These are phyloP conservation scores for Petunia hybrid DNA, from an alignment of 305 asterid genomes.

Conservation along the genomic window DNA sequence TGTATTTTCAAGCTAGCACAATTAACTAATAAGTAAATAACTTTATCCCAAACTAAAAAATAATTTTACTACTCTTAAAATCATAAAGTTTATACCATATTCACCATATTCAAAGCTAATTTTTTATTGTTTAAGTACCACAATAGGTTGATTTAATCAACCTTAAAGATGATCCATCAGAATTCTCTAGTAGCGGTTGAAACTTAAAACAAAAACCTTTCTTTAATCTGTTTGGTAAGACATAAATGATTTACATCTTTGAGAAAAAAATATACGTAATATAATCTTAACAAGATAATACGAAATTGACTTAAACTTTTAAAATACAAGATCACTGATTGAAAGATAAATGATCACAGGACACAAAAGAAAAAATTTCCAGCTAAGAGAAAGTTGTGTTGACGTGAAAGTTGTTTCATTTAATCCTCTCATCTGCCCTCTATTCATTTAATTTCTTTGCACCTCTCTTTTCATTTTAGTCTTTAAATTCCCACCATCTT, in stretches of 20 bases:
- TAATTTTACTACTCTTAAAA: background rate
- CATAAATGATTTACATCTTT: too few relatives aligned
- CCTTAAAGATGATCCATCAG: background rate
- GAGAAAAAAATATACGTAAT: background rate
- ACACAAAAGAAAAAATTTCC: conserved; percentile 37
- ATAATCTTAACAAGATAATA: background rate
- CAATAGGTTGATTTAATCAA: background rate
- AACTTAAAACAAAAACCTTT: conserved; percentile 8
- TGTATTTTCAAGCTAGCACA: background rate
- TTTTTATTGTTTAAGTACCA: background rate
- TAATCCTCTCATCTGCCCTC: conserved; percentile 66
- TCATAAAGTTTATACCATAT: background rate
- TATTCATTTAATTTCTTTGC: conserved; percentile 53
- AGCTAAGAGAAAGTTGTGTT: conserved; percentile 69
- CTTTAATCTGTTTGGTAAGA: background rate
- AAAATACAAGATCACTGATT: background rate
- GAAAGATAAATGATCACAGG: background rate
- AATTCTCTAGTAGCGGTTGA: conserved; percentile 6
- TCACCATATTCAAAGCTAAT: background rate
- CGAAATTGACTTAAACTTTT: background rate
- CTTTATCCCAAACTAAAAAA: background rate
- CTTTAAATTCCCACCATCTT: conserved; percentile 55
- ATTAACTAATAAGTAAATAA: background rate
- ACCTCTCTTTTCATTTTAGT: conserved; percentile 15
- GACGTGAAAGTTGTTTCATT: conserved; percentile 57